Base-by-base conservation (phyloP, 2,329 filamentous ascomycete genomes). In the Paraphaeosphaeria minitans region DNA sequence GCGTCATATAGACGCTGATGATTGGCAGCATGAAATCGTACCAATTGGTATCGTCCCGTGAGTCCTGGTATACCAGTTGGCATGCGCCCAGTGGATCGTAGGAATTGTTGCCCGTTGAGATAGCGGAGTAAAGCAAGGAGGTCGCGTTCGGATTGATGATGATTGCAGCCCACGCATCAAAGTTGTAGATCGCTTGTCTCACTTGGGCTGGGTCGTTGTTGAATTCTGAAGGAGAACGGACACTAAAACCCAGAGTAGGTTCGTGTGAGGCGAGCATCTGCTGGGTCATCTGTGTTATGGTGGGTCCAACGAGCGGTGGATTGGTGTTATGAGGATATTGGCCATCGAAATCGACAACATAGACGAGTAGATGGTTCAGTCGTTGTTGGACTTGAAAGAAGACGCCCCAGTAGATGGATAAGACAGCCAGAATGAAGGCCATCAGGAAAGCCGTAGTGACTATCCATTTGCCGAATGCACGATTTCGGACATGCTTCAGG, bases 281-380 rank as follows among this genome's bases (percentile, higher is more conserved):
- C 41, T 81, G 69, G 0, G 80, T 81, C 0, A 82, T 70, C 31
- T 81, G 66, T 1, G 79, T 80, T 12, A 87, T 79, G 0, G 79
- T 73, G 0, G 84, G 85, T 0, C 87, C 87, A n/a, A 89, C 80
- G 2, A 89, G 66, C 0, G 86, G 81, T 19, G 77, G 68, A 4
- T 77, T 74, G 37, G 77, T 78, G 62, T 78, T 67, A 61, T 84
- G 87, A 1, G 85, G 85, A 1, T 82, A 77, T 47, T 80, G 79
- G 4, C 83, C 83, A 68, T 90, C 87, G 62, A 89, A 88, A 69
- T 89, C 85, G 29, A 89, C 86, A 1, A 89, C 82, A 60, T 84
- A 82, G 9, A 89, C 78, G 3, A 78, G 2, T 74, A 75, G 19
- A 83, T 73, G 53, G 84, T 85, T 46, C 77, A 72, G 42, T 24